These are phyloP conservation scores for Beauveria rudraprayagi DNA, from an alignment of 2,329 filamentous ascomycete species.

Conservation along the genomic window DNA sequence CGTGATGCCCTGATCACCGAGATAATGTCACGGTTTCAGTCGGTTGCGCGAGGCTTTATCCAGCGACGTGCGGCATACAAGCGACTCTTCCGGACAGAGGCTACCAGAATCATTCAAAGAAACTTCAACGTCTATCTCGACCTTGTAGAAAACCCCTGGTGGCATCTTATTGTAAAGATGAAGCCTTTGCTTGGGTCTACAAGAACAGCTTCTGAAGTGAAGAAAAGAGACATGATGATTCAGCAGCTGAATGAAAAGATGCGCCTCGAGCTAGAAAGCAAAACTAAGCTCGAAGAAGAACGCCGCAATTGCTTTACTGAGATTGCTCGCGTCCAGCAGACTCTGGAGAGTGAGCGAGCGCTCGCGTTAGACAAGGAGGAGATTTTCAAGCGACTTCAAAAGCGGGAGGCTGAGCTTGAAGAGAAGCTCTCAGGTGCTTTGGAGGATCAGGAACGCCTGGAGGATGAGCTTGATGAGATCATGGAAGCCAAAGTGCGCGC, in stretches of 20 bases:
- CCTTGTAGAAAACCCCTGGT: conserved; percentile 91
- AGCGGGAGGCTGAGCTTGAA: conserved; percentile 82
- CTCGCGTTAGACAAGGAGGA: conserved; percentile 96
- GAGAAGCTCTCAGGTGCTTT: conserved; percentile 90
- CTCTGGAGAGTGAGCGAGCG: conserved; percentile 90
- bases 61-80: conserved; percentile 87
- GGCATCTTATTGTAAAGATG: conserved; percentile 91
- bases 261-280: conserved; percentile 64
- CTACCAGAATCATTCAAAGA: conserved; percentile 85
- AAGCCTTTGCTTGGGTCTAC: conserved; percentile 89
- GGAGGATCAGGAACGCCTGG: conserved; percentile 87
- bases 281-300: conserved; percentile 81
- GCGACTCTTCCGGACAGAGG: conserved; percentile 86
- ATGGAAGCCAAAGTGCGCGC: conserved; percentile 83
- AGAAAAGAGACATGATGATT: conserved; percentile 91
- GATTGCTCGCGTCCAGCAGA: conserved; percentile 84
- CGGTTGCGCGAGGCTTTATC: conserved; percentile 80
- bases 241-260: conserved; percentile 78
- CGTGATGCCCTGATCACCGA: conserved; percentile 86
- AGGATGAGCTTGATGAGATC: conserved; percentile 85
- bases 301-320: conserved; percentile 79
- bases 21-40: conserved; percentile 91
- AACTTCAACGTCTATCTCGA: conserved; percentile 91
- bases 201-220: conserved; percentile 84
- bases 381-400: conserved; percentile 92